These are phyloP conservation scores for Boletus coccyginus DNA, from an alignment of 768 basidiomycete genomes.

Conservation along the genomic window DNA sequence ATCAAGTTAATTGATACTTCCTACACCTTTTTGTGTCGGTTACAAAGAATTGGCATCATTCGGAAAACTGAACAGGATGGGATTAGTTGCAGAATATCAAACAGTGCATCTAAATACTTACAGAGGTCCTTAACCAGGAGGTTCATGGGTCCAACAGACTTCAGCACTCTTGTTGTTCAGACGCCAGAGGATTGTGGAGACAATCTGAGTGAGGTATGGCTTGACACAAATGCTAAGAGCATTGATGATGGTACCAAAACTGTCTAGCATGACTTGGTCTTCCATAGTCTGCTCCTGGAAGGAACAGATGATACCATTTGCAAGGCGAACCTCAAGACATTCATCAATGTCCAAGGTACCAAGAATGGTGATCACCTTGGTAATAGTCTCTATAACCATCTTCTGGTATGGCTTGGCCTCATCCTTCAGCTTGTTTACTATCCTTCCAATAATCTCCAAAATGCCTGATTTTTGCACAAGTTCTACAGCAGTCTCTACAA, in stretches of 20 bases:
- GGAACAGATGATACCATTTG: too few relatives aligned
- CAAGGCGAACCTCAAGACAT: constrained; percentile 85
- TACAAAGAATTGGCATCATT: constrained; percentile 99
- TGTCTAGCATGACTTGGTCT: too few relatives aligned
- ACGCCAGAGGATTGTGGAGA: too few relatives aligned
- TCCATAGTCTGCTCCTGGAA: too few relatives aligned
- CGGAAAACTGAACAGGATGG: constrained; percentile 71
- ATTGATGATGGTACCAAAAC: too few relatives aligned
- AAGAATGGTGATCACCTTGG: constrained; percentile 88
- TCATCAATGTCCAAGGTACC: constrained; percentile 99
- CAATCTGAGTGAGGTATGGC: too few relatives aligned
- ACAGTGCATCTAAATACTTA: constrained; percentile 45
- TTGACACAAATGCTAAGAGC: too few relatives aligned
- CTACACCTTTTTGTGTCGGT: constrained; percentile 99
- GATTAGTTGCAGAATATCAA: neutral
- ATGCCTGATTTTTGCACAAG: too few relatives aligned
- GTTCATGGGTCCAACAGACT: constrained; percentile 99
- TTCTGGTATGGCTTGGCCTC: constrained; percentile 83
- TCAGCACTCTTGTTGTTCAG: too few relatives aligned
- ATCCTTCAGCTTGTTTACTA: too few relatives aligned
- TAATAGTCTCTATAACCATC: constrained; percentile 99
- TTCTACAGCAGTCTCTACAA: too few relatives aligned
- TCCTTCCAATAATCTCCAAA: too few relatives aligned
- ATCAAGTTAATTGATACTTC: constrained; percentile 99
- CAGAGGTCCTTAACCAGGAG: constrained; percentile 98